Evolutionary conservation across 371 early-diverging fungal species (phyloP), one percentile per base, ranked within the genome.

Genomic region (Coemansia sp.): DNA sequence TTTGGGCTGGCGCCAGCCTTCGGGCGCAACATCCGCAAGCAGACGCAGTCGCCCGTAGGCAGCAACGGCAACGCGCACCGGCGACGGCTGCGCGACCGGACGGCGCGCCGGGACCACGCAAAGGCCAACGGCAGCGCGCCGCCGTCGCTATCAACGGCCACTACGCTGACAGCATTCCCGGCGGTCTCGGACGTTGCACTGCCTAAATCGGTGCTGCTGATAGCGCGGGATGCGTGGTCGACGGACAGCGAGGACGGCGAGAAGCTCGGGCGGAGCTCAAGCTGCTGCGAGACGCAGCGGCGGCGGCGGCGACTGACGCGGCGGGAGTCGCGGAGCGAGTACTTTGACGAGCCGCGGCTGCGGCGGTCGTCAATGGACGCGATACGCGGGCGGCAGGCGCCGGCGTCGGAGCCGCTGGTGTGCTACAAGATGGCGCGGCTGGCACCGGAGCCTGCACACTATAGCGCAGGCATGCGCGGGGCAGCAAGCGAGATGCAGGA

Each of bases 401-500:
- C 32, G 14, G 54, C 36, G 31, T 64, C 51, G 4, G 60, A 31
- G 51, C 36, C 44, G 16, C 36, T 55, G n/a, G 50, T 18, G 11
- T 34, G 50, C 29, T 18, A 32, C 43, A 57, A 63, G 42, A 38
- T 58, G 39, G 64, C 58, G 11, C 59, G 58, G 24, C 32, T 18
- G n/a, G 44, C 37, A 49, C 50, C 18, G 51, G 32, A 37, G 38
- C 49, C 24, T 16, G 18, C 50, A 39, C 37, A 36, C 44, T 31
- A 39, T n/a, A 24, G 43, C 53, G 42, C 16, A 18, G 8, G 53
- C 53, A 53, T 53, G 38, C 37, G 3, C 38, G n/a, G 53, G 31
- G 44, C 34, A 42, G 31, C 46, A 18, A n/a, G 44, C 11, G 14
- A 18, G 46, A 42, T 32, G 56, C 29, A 42, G 16, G 50, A 31